Evolutionary conservation across 1,284 basidiomycete genomes (phyloP), one percentile per base, ranked within the genome.

Genomic region (Ganoderma sinense): DNA sequence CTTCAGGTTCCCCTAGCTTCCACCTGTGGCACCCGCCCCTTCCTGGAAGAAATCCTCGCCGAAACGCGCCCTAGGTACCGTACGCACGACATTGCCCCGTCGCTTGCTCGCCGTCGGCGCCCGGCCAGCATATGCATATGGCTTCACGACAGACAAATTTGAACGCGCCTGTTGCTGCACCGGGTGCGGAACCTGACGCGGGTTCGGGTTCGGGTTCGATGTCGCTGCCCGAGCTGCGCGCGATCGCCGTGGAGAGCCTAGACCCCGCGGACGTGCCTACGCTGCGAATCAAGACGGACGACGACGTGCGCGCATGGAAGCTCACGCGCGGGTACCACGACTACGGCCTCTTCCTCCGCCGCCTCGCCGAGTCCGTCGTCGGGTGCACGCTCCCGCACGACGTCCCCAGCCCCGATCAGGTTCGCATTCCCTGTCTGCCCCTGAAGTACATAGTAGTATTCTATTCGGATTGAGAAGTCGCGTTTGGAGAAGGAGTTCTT

Each of bases 311-410:
- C 26, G 71, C 77, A 33, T 97, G 95, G 94, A 90, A 88, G 71
- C 78, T 70, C 1, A 91, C 92, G 3, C 84, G 82, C 31, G 93
- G 93, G 0, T 97, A 94, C 77, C 82, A 83, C 66, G 91, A 91
- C 68, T 95, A 92, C 76, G 85, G 86, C 41, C 77, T 91, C 18
- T 97, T 96, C 82, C 82, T 96, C 39, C 89, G 87, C 43, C 85
- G 90, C 48, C 82, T 96, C 60, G 93, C 88, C 70, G 91, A 93
- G 72, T 86, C 93, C 8, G 91, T 96, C 16, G 88, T 91, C 7
- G 94, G 92, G 11, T 80, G 83, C 67, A 79, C 80, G 55, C 78
- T 89, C 59, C 87, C 88, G 53, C 84, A 79, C 77, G 72, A 73
- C 0, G 75, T 81, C 29, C 65, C 76, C 20, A 69, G 66, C n/a